Conservation (phyloP, 805 yeast genomes). For the Candida michaelii region DNA sequence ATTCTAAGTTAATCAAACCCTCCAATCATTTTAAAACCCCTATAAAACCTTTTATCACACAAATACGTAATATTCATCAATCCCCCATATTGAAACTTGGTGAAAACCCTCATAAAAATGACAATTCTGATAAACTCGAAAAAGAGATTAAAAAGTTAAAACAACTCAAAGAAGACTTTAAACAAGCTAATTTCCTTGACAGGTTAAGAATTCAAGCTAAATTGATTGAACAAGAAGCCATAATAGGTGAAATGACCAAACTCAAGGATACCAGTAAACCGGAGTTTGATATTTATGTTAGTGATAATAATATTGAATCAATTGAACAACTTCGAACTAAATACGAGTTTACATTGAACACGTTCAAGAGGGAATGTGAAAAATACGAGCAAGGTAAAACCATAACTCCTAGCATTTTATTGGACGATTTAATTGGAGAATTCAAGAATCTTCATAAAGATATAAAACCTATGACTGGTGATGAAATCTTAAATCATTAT, state of each 20-base stretch:
- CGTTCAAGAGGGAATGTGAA: constrained; percentile 26
- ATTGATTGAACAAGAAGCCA: constrained; percentile 23
- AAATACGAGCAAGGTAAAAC: constrained; percentile 12
- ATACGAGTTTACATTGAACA: constrained; percentile 21
- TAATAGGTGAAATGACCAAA: constrained; percentile 16
- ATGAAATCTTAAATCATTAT: constrained; percentile 27
- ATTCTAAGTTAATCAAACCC: constrained; percentile 2
- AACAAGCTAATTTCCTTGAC: constrained; percentile 25
- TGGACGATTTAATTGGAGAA: constrained; percentile 21
- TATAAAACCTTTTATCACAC: background rate
- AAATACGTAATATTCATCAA: constrained; percentile 1
- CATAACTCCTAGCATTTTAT: constrained; percentile 20
- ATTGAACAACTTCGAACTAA: constrained; percentile 6
- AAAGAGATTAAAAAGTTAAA: constrained; percentile 24
- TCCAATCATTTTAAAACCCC: background rate
- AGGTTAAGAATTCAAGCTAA: constrained; percentile 22
- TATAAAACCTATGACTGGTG: constrained; percentile 21
- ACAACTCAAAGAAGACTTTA: constrained; percentile 22
- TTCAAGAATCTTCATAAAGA: constrained; percentile 22
- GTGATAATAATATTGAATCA: constrained; percentile 16
- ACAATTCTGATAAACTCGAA: constrained; percentile 15
- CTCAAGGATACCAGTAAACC: constrained; percentile 15
- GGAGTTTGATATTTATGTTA: background rate
- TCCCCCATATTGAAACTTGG: background rate
- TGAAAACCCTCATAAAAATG: constrained; percentile 1